These are phyloP conservation scores for Nasturtium officinale DNA, from an alignment of 345 rosid species.

Conservation along the genomic window DNA sequence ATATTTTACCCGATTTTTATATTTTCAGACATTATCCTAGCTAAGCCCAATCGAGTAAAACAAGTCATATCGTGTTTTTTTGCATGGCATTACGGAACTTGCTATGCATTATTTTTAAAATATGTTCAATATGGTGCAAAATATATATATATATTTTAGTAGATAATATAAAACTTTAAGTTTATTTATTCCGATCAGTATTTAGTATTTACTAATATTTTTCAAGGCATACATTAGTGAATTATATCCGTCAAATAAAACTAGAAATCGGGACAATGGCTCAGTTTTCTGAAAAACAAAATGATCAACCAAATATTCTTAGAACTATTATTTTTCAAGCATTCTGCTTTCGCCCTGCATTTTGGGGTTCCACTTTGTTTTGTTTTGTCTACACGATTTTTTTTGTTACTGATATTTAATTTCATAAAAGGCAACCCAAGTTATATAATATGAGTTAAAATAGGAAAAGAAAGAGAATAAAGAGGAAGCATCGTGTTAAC, in stretches of 20 bases:
- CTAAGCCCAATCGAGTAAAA: constrained; percentile 4
- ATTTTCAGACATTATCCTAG: neutral
- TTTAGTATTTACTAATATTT: neutral
- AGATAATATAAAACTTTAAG: too few species aligned
- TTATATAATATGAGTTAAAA: constrained; percentile 9
- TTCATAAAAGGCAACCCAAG: constrained; percentile 29
- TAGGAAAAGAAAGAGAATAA: constrained; percentile 17
- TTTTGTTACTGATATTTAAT: constrained; percentile 31
- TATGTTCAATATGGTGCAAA: neutral
- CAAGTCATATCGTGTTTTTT: constrained; percentile 6
- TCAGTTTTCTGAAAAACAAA: constrained; percentile 1
- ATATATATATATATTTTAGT: too few species aligned
- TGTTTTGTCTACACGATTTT: constrained; percentile 35
- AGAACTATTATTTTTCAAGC: neutral
- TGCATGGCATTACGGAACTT: constrained; percentile 15
- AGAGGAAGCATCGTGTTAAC: constrained; percentile 35
- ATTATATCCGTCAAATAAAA: neutral
- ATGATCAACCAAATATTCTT: neutral
- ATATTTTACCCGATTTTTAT: neutral
- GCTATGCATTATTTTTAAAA: neutral
- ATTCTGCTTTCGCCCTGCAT: constrained; percentile 39
- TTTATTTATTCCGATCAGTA: too few species aligned
- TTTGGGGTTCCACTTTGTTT: constrained; percentile 43
- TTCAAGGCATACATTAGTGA: neutral
- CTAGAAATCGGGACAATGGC: neutral